A percentile compares a stretch with the other conserved stretches of the same genome.
Evolutionary conservation across 768 basidiomycete genomes (phyloP).

Genomic region (Tremella yokohamensis): DNA sequence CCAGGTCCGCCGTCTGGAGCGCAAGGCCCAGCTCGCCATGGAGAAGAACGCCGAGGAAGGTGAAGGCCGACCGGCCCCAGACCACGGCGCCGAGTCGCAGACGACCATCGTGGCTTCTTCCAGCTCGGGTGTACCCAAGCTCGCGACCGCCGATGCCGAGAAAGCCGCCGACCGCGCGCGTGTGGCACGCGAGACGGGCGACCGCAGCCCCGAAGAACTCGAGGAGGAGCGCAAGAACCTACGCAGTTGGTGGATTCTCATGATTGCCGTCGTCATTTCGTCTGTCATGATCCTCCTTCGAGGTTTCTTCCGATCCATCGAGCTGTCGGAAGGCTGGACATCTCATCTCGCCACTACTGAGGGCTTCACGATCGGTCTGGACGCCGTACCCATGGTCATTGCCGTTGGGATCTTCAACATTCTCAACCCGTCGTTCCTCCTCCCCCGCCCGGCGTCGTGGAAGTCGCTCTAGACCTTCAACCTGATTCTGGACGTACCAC

Average conservation of each 20-base stretch:
- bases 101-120: not conserved
- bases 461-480: not conserved
- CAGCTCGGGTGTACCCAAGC: not conserved
- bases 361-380: slow-evolving; percentile 12
- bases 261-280: slow-evolving; percentile 23
- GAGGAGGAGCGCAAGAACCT: slow-evolving; percentile 2
- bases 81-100: not conserved
- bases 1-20: slow-evolving; percentile 11
- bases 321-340: slow-evolving; percentile 43
- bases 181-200: not conserved
- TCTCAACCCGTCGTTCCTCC: not conserved
- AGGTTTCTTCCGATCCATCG: slow-evolving; percentile 33
- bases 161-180: not conserved
- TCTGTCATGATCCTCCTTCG: slow-evolving; percentile 30
- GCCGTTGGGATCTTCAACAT: slow-evolving; percentile 1
- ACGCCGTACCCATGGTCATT: slow-evolving; percentile 41
- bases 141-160: not conserved
- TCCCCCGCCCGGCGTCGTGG: not conserved
- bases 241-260: slow-evolving; percentile 31
- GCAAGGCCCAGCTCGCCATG: not conserved
- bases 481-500: too few species aligned
- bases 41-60: not conserved
- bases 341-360: slow-evolving; percentile 31
- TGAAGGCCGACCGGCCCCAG: not conserved
- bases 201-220: not conserved